phyloP scores from a whole-genome alignment of 2,329 filamentous ascomycete genomes.

The Thelonectria olida region DNA sequence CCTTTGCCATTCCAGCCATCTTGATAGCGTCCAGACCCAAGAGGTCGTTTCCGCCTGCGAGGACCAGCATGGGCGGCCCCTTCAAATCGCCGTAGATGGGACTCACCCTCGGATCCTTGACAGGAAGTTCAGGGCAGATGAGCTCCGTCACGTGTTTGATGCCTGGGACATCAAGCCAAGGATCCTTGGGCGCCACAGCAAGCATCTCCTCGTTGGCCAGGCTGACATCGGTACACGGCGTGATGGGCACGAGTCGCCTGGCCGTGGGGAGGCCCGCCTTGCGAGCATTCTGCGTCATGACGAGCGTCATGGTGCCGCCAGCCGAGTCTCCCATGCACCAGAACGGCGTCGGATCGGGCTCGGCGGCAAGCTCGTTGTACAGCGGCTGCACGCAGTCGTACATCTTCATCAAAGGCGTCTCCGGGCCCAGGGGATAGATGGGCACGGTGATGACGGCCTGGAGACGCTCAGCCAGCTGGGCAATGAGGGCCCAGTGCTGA shows the following conservation, averaged over 20 bases:
- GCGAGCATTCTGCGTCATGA: slow-evolving; percentile 42
- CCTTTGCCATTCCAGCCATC: slow-evolving; percentile 40
- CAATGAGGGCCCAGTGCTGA: slow-evolving; percentile 43
- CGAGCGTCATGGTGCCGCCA: slow-evolving; percentile 43
- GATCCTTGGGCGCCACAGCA: slow-evolving; percentile 35
- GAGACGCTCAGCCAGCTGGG: slow-evolving; percentile 40
- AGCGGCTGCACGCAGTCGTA: slow-evolving; percentile 45
- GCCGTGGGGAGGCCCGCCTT: slow-evolving; percentile 37
- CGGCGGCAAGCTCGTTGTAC: slow-evolving; percentile 43
- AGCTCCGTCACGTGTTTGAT: slow-evolving; percentile 37
- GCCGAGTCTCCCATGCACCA: slow-evolving; percentile 45
- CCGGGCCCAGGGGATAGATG: slow-evolving; percentile 45
- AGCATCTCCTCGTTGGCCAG: slow-evolving; percentile 41
- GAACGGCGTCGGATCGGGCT: slow-evolving; percentile 40
- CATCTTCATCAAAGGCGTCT: slow-evolving; percentile 43
- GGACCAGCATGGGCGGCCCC: slow-evolving; percentile 43
- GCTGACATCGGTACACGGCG: slow-evolving; percentile 43
- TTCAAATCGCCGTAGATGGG: slow-evolving; percentile 41
- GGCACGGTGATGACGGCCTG: slow-evolving; percentile 45
- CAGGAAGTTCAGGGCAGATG: slow-evolving; percentile 40
- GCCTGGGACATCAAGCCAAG: slow-evolving; percentile 42
- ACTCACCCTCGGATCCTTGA: slow-evolving; percentile 40
- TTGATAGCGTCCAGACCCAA: slow-evolving; percentile 40
- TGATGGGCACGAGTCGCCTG: slow-evolving; percentile 40
- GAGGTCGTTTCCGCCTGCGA: slow-evolving; percentile 41